Conservation (phyloP, 345 rosid species). For the Stellera chamaejasme region DNA sequence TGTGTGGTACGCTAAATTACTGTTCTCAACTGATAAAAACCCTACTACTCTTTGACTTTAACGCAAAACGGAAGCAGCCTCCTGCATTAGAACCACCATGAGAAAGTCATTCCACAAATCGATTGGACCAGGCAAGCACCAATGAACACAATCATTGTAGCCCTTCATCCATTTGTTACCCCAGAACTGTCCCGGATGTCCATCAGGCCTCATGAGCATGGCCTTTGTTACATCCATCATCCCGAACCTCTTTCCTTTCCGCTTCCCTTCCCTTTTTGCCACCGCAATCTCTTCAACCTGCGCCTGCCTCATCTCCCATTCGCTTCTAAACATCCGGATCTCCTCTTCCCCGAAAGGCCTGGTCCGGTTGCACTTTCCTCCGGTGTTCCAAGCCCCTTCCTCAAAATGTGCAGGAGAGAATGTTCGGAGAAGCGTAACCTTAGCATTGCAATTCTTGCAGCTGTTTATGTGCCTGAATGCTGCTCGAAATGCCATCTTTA, state of each 20-base stretch:
- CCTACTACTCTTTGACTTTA: not conserved
- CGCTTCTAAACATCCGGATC: conserved; percentile 17
- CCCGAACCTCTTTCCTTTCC: conserved; percentile 30
- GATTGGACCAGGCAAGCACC: conserved; percentile 91
- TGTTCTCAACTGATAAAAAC: not conserved
- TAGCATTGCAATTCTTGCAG: conserved; percentile 27
- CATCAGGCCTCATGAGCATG: conserved; percentile 79
- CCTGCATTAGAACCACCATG: conserved; percentile 34
- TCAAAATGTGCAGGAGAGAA: conserved; percentile 87
- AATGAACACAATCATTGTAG: conserved; percentile 68
- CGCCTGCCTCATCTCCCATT: conserved; percentile 39
- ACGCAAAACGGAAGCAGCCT: conserved; percentile 7
- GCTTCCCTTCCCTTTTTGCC: conserved; percentile 13
- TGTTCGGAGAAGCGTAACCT: conserved; percentile 51
- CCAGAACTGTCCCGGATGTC: conserved; percentile 67
- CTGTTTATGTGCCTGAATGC: conserved; percentile 33
- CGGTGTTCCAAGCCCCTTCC: conserved; percentile 70
- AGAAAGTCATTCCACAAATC: conserved; percentile 75
- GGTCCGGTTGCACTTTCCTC: conserved; percentile 59
- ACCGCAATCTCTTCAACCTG: conserved; percentile 45
- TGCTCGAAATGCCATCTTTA: conserved; percentile 40
- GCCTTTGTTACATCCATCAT: conserved; percentile 56
- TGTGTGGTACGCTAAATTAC: not conserved
- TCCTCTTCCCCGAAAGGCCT: conserved; percentile 29
- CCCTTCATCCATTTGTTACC: conserved; percentile 82